phyloP scores from a whole-genome alignment of 2,329 filamentous ascomycete species.

The Aspergillus felis region DNA sequence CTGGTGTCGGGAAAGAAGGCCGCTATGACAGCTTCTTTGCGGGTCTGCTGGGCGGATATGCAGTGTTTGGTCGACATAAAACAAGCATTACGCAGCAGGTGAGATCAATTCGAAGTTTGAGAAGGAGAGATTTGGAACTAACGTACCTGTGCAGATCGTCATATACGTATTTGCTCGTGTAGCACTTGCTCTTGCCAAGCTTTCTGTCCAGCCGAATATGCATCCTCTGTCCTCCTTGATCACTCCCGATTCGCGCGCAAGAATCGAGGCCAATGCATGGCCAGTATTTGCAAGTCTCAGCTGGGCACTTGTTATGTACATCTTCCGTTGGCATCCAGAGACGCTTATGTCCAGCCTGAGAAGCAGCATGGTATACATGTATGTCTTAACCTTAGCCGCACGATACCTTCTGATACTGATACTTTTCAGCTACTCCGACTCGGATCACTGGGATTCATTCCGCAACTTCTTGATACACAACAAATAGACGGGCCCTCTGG shows the following conservation, averaged over 20 bases:
- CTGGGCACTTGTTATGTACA: conserved; percentile 93
- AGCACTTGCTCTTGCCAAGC: conserved; percentile 74
- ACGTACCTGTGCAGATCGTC: conserved; percentile 65
- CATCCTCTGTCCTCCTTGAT: conserved; percentile 39
- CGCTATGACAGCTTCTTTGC: conserved; percentile 81
- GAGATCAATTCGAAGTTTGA: conserved; percentile 6
- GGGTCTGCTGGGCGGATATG: conserved; percentile 83
- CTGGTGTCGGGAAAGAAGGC: conserved; percentile 54
- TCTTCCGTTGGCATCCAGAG: conserved; percentile 89
- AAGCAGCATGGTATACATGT: conserved; percentile 98
- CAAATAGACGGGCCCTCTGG: conserved; percentile 40
- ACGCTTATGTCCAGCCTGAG: conserved; percentile 86
- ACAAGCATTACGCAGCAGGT: conserved; percentile 76
- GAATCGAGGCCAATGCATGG: conserved; percentile 73
- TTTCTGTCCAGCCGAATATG: conserved; percentile 65
- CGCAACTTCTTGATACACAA: conserved; percentile 86
- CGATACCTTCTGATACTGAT: conserved; percentile 1
- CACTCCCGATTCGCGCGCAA: conserved; percentile 42
- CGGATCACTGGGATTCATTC: conserved; percentile 83
- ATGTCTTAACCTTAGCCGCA: conserved; percentile 42
- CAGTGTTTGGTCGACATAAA: conserved; percentile 80
- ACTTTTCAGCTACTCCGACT: conserved; percentile 63
- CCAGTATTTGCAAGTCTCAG: conserved; percentile 85
- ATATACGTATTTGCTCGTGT: conserved; percentile 97
- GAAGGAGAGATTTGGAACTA: neutral